phyloP scores from a whole-genome alignment of 345 rosid genomes.

The Bruguiera parviflora region DNA sequence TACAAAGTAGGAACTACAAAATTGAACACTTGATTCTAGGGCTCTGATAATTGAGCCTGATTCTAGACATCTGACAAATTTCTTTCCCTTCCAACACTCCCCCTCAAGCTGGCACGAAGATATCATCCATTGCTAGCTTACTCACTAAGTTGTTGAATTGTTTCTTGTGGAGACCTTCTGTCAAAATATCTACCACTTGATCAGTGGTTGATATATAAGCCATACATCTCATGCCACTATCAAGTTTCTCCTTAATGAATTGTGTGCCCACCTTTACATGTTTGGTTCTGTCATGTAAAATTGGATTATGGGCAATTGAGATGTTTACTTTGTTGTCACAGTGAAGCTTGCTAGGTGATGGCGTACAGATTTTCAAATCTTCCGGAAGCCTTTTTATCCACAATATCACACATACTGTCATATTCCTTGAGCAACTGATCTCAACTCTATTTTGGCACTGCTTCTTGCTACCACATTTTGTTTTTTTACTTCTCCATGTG shows the following conservation, averaged over 20 bases:
- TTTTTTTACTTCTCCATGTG: slow-evolving; percentile 1
- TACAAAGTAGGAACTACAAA: too few relatives aligned
- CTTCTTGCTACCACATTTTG: neutral
- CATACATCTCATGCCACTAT: neutral
- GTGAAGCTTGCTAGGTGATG: neutral
- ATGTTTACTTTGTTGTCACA: neutral
- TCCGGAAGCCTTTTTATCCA: neutral
- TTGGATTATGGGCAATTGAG: neutral
- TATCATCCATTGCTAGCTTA: neutral
- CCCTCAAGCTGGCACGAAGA: neutral
- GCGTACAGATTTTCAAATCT: neutral
- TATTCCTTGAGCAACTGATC: neutral
- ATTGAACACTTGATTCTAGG: too few relatives aligned
- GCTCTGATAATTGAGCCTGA: too few relatives aligned
- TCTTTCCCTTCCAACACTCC: too few relatives aligned
- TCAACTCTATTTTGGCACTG: neutral
- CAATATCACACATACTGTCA: neutral
- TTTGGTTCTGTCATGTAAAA: neutral
- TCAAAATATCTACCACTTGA: neutral
- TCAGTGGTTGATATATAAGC: neutral
- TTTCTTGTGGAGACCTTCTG: neutral
- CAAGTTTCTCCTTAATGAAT: neutral
- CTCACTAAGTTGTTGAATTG: neutral
- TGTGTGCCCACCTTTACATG: neutral
- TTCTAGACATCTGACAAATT: too few relatives aligned